A percentile compares a stretch with the other conserved stretches of the same genome.
phyloP scores from a whole-genome alignment of 148 eudicot species.

The Spergularia marina region DNA sequence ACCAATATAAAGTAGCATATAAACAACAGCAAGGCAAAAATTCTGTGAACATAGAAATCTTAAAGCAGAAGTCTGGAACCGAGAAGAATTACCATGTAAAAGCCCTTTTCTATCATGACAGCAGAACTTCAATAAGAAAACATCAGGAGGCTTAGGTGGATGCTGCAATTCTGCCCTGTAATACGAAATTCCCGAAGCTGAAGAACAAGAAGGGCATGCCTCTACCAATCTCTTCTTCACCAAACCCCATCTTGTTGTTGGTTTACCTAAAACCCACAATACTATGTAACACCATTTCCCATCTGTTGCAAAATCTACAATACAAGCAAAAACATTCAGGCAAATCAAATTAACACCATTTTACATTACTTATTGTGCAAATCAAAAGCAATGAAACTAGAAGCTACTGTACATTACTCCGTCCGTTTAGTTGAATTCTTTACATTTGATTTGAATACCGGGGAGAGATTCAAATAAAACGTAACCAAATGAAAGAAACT shows the following conservation, averaged over 20 bases:
- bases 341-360: not conserved
- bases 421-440: too few species aligned
- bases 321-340: conserved; percentile 4
- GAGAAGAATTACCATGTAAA: conserved; percentile 57
- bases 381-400: too few species aligned
- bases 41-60: not conserved
- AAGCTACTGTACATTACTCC: too few species aligned
- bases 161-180: conserved; percentile 55
- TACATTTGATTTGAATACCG: too few species aligned
- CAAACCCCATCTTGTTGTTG: conserved; percentile 67
- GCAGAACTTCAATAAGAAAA: conserved; percentile 78
- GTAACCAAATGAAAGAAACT: too few species aligned
- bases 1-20: too few species aligned
- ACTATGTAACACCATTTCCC: conserved; percentile 96
- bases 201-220: conserved; percentile 77
- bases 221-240: conserved; percentile 69
- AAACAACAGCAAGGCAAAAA: too few species aligned
- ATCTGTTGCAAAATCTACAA: conserved; percentile 81
- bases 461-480: too few species aligned
- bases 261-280: conserved; percentile 66
- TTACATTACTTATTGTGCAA: too few species aligned
- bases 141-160: conserved; percentile 63
- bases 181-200: conserved; percentile 70
- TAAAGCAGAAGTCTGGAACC: not conserved
- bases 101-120: conserved; percentile 69